Evolutionary conservation across 306 rosid species (phyloP).

Genomic region (Glycine latifolia): DNA sequence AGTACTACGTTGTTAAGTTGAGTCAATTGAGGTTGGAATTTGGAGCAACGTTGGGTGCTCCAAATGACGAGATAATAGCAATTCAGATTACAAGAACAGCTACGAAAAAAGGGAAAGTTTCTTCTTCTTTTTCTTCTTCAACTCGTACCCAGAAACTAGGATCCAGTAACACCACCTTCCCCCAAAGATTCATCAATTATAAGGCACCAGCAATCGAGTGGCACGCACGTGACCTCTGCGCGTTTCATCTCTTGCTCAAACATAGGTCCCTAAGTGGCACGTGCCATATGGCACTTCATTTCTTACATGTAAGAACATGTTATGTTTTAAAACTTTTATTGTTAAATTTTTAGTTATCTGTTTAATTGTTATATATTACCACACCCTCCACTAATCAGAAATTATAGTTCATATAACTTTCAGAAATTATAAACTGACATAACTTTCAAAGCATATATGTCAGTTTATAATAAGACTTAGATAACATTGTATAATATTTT

Average conservation of each 20-base stretch:
- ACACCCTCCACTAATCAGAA: no score
- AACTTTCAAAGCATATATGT: no score
- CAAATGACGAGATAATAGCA: background rate
- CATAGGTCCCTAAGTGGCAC: background rate
- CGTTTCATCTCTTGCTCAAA: background rate
- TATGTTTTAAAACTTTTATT: background rate
- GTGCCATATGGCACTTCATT: background rate
- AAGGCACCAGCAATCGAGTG: background rate
- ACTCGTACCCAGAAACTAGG: background rate
- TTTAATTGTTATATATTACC: no score
- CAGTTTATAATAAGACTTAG: no score
- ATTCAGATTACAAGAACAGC: background rate
- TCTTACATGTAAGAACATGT: background rate
- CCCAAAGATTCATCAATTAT: background rate
- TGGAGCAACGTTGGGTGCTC: background rate
- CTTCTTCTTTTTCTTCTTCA: background rate
- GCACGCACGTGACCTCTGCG: background rate
- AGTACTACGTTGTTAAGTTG: background rate
- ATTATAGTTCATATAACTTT: no score
- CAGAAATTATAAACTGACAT: no score
- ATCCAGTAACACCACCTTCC: background rate
- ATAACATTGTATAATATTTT: no score
- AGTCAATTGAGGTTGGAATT: background rate
- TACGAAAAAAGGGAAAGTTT: conserved; percentile 47
- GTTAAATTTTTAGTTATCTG: background rate